Conservation (phyloP, 129 eudicot genomes). For the Solidago caesia region DNA sequence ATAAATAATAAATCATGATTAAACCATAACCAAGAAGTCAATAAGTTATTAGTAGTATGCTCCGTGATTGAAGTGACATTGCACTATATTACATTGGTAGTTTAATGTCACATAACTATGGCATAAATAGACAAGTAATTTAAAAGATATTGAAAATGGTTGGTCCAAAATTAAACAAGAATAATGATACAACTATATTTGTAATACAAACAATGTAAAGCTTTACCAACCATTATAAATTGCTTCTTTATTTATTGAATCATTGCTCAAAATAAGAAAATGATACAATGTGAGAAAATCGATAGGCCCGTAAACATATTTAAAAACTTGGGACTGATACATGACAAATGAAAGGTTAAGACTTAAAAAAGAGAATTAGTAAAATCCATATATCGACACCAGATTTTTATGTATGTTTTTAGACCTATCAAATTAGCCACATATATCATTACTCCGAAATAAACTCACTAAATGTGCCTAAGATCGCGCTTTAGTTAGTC, state of each 20-base stretch:
- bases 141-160: background rate
- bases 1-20: background rate
- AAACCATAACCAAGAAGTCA: background rate
- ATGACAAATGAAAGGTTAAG: too few relatives aligned
- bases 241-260: background rate
- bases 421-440: too few relatives aligned
- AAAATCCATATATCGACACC: too few relatives aligned
- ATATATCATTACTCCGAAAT: background rate
- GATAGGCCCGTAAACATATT: too few relatives aligned
- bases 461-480: background rate
- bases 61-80: background rate
- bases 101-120: background rate
- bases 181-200: constrained; percentile 17
- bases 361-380: too few relatives aligned
- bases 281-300: too few relatives aligned
- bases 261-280: background rate
- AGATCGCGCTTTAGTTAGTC: background rate
- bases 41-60: background rate
- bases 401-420: too few relatives aligned
- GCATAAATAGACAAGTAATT: background rate
- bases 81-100: background rate
- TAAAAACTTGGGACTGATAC: too few relatives aligned
- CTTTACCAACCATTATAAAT: background rate
- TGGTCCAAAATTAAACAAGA: constrained; percentile 7
- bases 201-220: background rate